Base-by-base conservation (phyloP, 2,329 filamentous ascomycete species). In the Botrytis medusae region DNA sequence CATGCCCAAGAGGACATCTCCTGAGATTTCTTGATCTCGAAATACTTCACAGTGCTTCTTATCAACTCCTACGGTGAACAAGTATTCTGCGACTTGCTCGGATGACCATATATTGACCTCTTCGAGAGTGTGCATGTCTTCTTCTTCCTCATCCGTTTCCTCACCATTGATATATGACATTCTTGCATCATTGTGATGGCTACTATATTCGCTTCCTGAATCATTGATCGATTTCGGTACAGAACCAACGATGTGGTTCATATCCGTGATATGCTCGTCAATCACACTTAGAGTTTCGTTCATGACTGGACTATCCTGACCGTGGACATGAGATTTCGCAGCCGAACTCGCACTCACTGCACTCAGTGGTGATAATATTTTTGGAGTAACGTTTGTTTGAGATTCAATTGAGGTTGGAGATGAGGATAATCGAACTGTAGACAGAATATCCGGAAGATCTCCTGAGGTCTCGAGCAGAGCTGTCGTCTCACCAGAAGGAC, bases 211-310 rank as follows among this genome's bases (percentile, higher is more conserved):
- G 83, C 94, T 97, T 68, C 91, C 92, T 2, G 94, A 97, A 81
- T 97, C 93, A 75, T 90, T 93, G 61, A 86, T 83, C 69, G 84
- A 83, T 72, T 86, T 79, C 76, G 88, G 84, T 76, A 91, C 81
- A 48, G 81, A 82, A 40, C 88, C 87, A 34, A 72, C 74, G 70
- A 77, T 78, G 61, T 79, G 76, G 75, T 88, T 85, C 76, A 98
- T 88, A 81, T 97, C 93, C 60, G 94, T 97, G 78, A 98, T 97
- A 81, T 98, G 95, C 83, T 98, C 95, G 81, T 98, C 92, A 79
- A 98, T 98, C 74, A 98, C 95, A 79, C 94, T 97, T 69, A 98
- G 84, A 0, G 95, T 98, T 82, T 98, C 95, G 81, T 95, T 94
- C 85, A 98, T 92, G 68, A 98, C 95, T 18, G 93, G 92, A 80